These are phyloP conservation scores for Rhynchospora pubera DNA, from an alignment of 176 grass and related monocot genomes.

Conservation along the genomic window DNA sequence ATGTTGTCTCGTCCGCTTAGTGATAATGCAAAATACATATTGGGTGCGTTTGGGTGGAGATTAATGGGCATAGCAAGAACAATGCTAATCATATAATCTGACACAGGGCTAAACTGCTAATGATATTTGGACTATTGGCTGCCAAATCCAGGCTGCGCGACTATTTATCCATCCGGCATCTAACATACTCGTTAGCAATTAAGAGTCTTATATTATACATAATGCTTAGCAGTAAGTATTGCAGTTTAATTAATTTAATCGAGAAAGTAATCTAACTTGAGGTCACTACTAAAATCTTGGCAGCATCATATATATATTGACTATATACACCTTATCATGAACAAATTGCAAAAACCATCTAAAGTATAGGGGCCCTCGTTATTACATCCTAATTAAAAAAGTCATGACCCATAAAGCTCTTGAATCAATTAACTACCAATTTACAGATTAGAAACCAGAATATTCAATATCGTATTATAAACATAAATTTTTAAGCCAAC, in stretches of 20 bases:
- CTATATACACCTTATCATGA: not conserved
- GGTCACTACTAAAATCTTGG: not conserved
- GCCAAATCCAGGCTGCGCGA: too few relatives aligned
- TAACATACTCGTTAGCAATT: too few relatives aligned
- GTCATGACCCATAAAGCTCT: not conserved
- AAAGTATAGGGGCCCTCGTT: conserved; percentile 19
- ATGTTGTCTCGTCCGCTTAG: too few relatives aligned
- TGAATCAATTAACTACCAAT: conserved; percentile 19
- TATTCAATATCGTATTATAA: not conserved
- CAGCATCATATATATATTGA: not conserved
- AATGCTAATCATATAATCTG: too few relatives aligned
- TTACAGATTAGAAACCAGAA: conserved; percentile 18
- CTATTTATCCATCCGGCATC: too few relatives aligned
- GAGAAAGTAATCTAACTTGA: not conserved
- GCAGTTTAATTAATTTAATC: not conserved
- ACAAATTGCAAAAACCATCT: conserved; percentile 18
- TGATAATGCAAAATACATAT: too few relatives aligned
- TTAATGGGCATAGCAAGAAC: too few relatives aligned
- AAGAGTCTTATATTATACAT: too few relatives aligned
- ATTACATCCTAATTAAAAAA: conserved; percentile 15
- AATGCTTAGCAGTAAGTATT: too few relatives aligned
- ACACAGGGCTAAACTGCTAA: too few relatives aligned
- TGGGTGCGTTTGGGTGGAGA: too few relatives aligned
- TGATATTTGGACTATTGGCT: too few relatives aligned
- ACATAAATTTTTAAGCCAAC: not conserved